Base-by-base conservation (phyloP, 2,329 filamentous ascomycete species). In the Fusarium dimerum region DNA sequence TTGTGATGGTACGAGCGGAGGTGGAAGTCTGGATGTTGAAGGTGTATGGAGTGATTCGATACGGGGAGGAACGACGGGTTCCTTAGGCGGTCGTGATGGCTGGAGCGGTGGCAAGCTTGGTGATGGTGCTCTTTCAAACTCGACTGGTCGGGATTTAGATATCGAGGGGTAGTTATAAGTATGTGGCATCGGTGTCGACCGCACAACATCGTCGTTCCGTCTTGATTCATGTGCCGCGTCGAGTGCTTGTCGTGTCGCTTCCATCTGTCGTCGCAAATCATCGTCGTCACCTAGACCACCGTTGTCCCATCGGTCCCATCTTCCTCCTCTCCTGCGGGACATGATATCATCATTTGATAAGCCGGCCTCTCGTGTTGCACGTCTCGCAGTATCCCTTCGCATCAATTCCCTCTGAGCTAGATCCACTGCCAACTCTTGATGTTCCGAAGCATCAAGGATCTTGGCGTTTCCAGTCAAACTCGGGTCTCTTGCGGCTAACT, bases 391-490 rank as follows among this genome's bases (percentile, higher is more conserved):
- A 62, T 89, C 86, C 59, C 90, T 79, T 40, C 88, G 79, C 50
- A 75, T 77, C 51, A 92, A 81, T 70, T 95, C 90, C 50, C 82
- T 82, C 56, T 87, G 85, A 1, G 90, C 90, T 30, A 95, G 71
- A 58, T 87, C 83, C 7, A 95, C 85, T 1, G 91, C 92, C 43
- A 95, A 73, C 11, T 92, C 87, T 56, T 85, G 82, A 56, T 95
- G 79, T 51, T 91, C 84, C 1, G 79, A 80, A 1, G 88, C 88
- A 63, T 89, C 85, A 13, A 95, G 72, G 1, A 89, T 79, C 58
- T 79, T 81, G 1, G 79, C 76, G 47, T 70, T 78, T 3, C 81
- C 81, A 16, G 77, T 76, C 12, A 90, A 70, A 2, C 82, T 86
- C 0, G 85, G 85, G 54, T 90, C 87, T 40, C 76, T 77, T 2